Evolutionary conservation across 306 rosid species (phyloP), one percentile per base, ranked within the genome.

Genomic region (barrel medic (Medicago truncatula)): DNA sequence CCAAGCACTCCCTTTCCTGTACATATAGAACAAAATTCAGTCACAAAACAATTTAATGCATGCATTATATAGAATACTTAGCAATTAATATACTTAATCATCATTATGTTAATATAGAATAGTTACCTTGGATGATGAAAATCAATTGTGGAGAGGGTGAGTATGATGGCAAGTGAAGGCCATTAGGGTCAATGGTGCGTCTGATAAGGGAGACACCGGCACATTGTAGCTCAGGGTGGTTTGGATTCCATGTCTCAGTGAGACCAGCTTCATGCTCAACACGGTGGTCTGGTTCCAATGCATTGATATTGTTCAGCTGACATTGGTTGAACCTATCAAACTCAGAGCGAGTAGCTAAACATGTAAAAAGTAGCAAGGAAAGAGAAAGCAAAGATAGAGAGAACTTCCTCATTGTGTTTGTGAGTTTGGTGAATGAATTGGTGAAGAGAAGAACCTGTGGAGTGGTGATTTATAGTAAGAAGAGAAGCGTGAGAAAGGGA

Each of bases 91-190:
- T 25, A 25, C 28, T 25, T 25, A 25, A 25, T 25, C 3, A 25
- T 25, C 28, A 25, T 25, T 25, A 25, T 25, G 28, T 25, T 25
- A 25, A 25, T 21, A 21, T 21, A 21, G 23, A 21, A 21, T 21
- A 21, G 23, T 21, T 21, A 56, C 46, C 70, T 66, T 66, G 54
- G 38, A 66, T 13, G 31, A 73, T 47, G 14, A 67, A 3, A n/a
- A 73, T 56, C 62, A 77, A 2, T 1, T 81, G 72, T 3, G 83
- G 56, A 39, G 54, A 23, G 3, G 71, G 76, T 1, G 75, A 8
- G 70, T 15, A 81, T 0, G 85, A 81, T 4, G 87, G 85, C 69
- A 81, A 16, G 67, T 67, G 80, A 17, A 84, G 81, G 14, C 74
- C 83, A 0, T 74, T 69, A 4, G 46, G 31, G 2, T 68, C 3